These are phyloP conservation scores for Saccharomyces eubayanus DNA, from an alignment of 805 yeast species.

Conservation along the genomic window DNA sequence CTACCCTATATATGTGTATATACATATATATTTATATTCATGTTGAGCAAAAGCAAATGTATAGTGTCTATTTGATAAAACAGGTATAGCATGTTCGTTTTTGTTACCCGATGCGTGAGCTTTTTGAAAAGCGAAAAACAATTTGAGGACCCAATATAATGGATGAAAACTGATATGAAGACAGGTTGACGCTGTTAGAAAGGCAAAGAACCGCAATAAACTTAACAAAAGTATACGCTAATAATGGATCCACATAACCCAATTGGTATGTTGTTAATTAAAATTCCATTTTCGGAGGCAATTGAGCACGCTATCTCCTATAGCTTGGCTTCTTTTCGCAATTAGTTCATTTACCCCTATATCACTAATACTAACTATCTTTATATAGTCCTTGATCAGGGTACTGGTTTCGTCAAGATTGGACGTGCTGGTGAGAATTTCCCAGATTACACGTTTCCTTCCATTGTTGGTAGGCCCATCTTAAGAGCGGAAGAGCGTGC, in stretches of 20 bases:
- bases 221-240: background rate
- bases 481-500: constrained; percentile 92
- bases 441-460: constrained; percentile 95
- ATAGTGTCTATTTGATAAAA: too few species aligned
- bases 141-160: background rate
- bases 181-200: background rate
- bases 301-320: background rate
- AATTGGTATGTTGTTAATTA: constrained; percentile 24
- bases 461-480: constrained; percentile 95
- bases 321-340: background rate
- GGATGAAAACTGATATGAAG: background rate
- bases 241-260: constrained; percentile 30
- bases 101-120: background rate
- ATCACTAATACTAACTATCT: background rate
- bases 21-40: background rate
- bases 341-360: constrained; percentile 2
- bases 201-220: background rate
- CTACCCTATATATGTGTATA: background rate
- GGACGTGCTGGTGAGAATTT: constrained; percentile 96
- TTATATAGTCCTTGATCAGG: constrained; percentile 79
- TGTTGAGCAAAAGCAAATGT: background rate
- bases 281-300: background rate
- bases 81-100: background rate
- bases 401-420: constrained; percentile 95
- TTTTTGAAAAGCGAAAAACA: background rate